These are phyloP conservation scores for Microdochium paspali DNA, from an alignment of 2,329 filamentous ascomycete species.

Conservation along the genomic window DNA sequence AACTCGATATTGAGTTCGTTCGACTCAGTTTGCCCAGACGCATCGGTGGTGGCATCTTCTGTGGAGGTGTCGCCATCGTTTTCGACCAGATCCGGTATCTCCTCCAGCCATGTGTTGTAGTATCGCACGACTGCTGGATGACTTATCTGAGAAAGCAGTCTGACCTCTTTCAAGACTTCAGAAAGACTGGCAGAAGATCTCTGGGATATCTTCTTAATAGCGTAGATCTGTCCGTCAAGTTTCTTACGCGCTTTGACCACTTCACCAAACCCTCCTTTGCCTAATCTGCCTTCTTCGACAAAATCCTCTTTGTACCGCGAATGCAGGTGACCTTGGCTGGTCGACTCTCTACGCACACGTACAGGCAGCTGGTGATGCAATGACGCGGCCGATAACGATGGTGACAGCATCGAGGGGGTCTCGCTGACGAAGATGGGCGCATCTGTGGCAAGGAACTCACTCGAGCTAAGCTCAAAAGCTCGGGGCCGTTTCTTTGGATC, in stretches of 20 bases:
- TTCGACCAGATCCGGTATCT: conserved; percentile 43
- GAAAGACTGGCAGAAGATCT: conserved; percentile 70
- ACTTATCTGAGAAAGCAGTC: conserved; percentile 83
- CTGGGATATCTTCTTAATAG: conserved; percentile 92
- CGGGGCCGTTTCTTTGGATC: conserved; percentile 78
- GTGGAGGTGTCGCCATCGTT: conserved; percentile 49
- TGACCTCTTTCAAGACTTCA: conserved; percentile 76
- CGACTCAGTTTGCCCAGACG: conserved; percentile 31
- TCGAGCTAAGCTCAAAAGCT: conserved; percentile 63
- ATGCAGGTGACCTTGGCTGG: conserved; percentile 37
- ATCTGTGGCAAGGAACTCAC: conserved; percentile 57
- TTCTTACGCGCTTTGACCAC: conserved; percentile 94
- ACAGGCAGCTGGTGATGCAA: conserved; percentile 32
- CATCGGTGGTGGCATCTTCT: conserved; percentile 26
- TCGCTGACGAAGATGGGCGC: conserved; percentile 47
- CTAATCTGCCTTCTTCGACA: conserved; percentile 77
- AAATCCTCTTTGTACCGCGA: conserved; percentile 87
- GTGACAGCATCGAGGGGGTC: conserved; percentile 25
- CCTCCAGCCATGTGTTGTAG: conserved; percentile 91
- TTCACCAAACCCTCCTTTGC: conserved; percentile 91
- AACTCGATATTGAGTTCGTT: conserved; percentile 44
- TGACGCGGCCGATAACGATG: conserved; percentile 29
- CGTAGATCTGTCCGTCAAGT: conserved; percentile 86
- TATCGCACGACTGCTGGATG: conserved; percentile 83
- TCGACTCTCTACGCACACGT: conserved; percentile 54